Percentiles rank a stretch among this genome's conserved stretches.
These are phyloP conservation scores for Raffaelea arxii DNA, from an alignment of 2,329 filamentous ascomycete genomes.

Conservation along the genomic window DNA sequence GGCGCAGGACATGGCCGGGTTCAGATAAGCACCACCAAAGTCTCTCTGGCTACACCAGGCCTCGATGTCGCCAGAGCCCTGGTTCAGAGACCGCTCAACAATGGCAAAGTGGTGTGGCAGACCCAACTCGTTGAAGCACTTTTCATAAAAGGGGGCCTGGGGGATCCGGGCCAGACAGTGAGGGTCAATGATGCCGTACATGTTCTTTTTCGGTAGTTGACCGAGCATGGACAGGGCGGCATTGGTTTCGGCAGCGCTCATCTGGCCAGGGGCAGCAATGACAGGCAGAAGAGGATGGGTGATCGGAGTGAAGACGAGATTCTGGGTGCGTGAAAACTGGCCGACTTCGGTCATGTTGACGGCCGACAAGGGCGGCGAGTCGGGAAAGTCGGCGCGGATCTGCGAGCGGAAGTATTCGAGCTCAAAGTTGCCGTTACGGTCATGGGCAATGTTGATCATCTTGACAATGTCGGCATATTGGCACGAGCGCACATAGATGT, in stretches of 20 bases:
- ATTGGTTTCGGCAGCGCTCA: slow-evolving; percentile 81
- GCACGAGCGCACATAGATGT: slow-evolving; percentile 61
- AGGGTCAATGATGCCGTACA: slow-evolving; percentile 70
- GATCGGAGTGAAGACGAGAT: slow-evolving; percentile 80
- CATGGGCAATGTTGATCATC: slow-evolving; percentile 78
- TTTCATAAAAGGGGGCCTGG: slow-evolving; percentile 78
- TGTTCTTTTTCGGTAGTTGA: slow-evolving; percentile 67
- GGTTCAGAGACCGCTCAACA: slow-evolving; percentile 60
- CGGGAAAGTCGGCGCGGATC: slow-evolving; percentile 58
- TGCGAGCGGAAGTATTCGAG: slow-evolving; percentile 79
- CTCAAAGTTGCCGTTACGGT: slow-evolving; percentile 80
- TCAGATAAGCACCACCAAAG: slow-evolving; percentile 76
- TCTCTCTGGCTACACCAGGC: slow-evolving; percentile 60
- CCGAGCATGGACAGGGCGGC: slow-evolving; percentile 68
- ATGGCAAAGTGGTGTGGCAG: slow-evolving; percentile 73
- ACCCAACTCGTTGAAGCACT: slow-evolving; percentile 73
- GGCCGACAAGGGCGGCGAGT: slow-evolving; percentile 65
- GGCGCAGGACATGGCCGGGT: slow-evolving; percentile 55
- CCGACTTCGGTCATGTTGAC: slow-evolving; percentile 85
- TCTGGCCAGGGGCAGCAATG: slow-evolving; percentile 75
- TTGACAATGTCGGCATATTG: slow-evolving; percentile 79
- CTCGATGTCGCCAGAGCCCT: slow-evolving; percentile 57
- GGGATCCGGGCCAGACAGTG: slow-evolving; percentile 54
- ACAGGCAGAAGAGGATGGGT: slow-evolving; percentile 77
- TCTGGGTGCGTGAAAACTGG: slow-evolving; percentile 73